Conservation (phyloP, 2,329 filamentous ascomycete species). For the Phaeoacremonium minimum region DNA sequence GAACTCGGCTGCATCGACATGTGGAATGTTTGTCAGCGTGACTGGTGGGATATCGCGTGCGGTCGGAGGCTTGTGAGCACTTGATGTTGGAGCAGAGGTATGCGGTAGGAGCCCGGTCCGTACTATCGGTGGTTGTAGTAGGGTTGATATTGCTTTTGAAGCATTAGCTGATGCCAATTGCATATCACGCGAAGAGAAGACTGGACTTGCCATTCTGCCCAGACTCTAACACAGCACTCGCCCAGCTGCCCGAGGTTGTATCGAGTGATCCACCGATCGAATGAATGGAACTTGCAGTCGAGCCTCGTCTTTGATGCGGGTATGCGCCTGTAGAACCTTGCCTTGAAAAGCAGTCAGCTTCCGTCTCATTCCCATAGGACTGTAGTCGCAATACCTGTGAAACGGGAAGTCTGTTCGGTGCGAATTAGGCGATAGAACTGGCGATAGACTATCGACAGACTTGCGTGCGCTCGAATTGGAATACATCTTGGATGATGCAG, state of each 20-base stretch:
- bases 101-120: conserved; percentile 83
- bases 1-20: conserved; percentile 76
- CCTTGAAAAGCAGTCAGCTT: conserved; percentile 27
- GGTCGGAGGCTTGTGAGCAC: conserved; percentile 76
- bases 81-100: conserved; percentile 63
- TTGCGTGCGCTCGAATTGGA: conserved; percentile 54
- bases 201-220: conserved; percentile 73
- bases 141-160: conserved; percentile 74
- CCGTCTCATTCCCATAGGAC: conserved; percentile 4
- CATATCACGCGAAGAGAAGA: too few relatives aligned
- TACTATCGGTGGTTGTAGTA: conserved; percentile 87
- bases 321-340: conserved; percentile 42
- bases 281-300: conserved; percentile 80
- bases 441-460: conserved; percentile 61
- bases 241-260: conserved; percentile 53
- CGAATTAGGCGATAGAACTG: conserved; percentile 41
- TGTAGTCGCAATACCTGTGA: conserved; percentile 43
- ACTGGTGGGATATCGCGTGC: conserved; percentile 90
- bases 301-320: conserved; percentile 62
- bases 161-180: too few relatives aligned
- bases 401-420: conserved; percentile 53
- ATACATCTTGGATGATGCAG: conserved; percentile 47
- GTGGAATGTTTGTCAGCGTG: conserved; percentile 80
- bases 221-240: conserved; percentile 60
- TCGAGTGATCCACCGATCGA: conserved; percentile 85